These are phyloP conservation scores for Aspergillus saccharolyticus DNA, from an alignment of 495 filamentous ascomycete genomes.

Conservation along the genomic window DNA sequence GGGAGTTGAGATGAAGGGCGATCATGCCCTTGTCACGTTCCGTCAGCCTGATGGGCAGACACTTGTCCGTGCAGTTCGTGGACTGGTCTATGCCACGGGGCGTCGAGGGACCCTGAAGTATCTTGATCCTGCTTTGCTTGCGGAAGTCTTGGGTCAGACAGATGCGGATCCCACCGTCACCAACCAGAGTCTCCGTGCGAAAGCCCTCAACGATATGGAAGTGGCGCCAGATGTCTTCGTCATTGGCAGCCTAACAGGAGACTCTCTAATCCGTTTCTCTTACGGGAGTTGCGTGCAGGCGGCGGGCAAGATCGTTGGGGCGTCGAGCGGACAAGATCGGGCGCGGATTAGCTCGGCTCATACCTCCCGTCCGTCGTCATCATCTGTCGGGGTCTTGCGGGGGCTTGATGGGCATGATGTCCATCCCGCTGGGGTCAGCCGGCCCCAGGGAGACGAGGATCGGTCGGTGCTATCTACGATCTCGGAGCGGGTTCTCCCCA, in stretches of 20 bases:
- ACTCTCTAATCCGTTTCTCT: conserved; percentile 60
- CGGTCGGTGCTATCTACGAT: not conserved
- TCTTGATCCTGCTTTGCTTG: conserved; percentile 43
- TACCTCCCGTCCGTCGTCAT: conserved; percentile 17
- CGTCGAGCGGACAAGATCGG: conserved; percentile 13
- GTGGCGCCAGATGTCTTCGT: conserved; percentile 53
- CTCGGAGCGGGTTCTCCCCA: not conserved
- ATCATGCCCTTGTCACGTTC: conserved; percentile 41
- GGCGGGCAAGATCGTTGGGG: conserved; percentile 49
- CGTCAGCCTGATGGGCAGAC: conserved; percentile 40
- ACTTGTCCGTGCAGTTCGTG: conserved; percentile 41
- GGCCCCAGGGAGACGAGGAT: not conserved
- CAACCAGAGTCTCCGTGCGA: conserved; percentile 51
- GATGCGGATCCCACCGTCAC: conserved; percentile 39
- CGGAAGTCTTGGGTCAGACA: conserved; percentile 43
- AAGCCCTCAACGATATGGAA: conserved; percentile 50
- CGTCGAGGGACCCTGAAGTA: conserved; percentile 56
- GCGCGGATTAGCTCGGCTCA: conserved; percentile 15
- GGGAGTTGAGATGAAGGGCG: conserved; percentile 31
- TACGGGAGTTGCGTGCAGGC: conserved; percentile 58
- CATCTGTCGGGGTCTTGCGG: conserved; percentile 34
- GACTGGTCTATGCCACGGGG: conserved; percentile 57
- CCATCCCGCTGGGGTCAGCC: conserved; percentile 11
- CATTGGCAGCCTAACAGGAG: conserved; percentile 60
- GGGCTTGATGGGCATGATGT: conserved; percentile 41